These are phyloP conservation scores for Physaria fendleri DNA, from an alignment of 345 rosid genomes.

Conservation along the genomic window DNA sequence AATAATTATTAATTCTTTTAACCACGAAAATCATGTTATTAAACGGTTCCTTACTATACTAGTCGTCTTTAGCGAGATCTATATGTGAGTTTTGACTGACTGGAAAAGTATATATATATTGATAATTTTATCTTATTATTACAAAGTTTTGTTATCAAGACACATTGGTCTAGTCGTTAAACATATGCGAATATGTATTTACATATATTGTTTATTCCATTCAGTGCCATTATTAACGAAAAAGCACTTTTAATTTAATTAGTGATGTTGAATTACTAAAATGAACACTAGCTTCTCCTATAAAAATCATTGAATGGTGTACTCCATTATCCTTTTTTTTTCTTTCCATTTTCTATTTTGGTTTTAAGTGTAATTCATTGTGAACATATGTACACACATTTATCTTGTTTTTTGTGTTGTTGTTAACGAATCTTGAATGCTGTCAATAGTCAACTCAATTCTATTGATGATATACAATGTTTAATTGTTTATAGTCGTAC, in stretches of 20 bases:
- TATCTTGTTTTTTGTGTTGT: not conserved
- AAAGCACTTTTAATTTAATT: not conserved
- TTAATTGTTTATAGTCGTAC: not conserved
- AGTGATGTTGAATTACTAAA: not conserved
- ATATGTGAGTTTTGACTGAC: not conserved
- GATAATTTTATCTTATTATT: not conserved
- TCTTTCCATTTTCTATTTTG: not conserved
- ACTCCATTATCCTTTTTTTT: not conserved
- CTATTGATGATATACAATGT: not conserved
- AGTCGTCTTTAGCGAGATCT: not conserved
- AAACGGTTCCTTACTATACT: not conserved
- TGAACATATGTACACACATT: not conserved
- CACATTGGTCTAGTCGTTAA: not conserved
- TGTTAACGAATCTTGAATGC: not conserved
- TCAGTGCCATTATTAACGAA: constrained; percentile 11
- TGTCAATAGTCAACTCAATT: constrained; percentile 12
- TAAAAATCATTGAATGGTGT: not conserved
- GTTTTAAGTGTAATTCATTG: not conserved
- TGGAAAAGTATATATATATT: not conserved
- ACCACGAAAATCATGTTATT: constrained; percentile 19
- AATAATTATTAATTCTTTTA: not conserved
- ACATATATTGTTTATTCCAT: not conserved
- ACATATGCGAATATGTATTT: not conserved
- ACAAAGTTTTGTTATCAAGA: not conserved
- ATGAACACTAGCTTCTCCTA: not conserved